Evolutionary conservation across 1,284 basidiomycete species (phyloP).

Genomic region (Entoloma clypeatum): DNA sequence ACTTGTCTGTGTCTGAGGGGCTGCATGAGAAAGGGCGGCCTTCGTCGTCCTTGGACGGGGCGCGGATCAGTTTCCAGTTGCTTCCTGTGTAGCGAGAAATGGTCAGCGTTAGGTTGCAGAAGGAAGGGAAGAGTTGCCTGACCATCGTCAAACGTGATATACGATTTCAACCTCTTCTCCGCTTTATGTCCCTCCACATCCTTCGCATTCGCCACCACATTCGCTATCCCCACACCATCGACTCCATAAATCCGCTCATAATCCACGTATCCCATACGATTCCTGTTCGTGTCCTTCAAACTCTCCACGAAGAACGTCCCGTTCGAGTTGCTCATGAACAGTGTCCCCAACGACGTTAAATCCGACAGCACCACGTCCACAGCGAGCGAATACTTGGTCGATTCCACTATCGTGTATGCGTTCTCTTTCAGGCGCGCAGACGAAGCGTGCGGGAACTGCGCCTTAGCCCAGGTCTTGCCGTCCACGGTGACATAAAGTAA

Average conservation of each 20-base stretch:
- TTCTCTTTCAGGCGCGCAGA: slow-evolving; percentile 80
- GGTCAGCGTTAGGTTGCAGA: no score
- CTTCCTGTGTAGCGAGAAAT: no score
- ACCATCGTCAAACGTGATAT: slow-evolving; percentile 91
- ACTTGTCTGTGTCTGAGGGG: slow-evolving; percentile 50
- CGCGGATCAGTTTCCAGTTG: slow-evolving; percentile 68
- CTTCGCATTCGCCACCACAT: slow-evolving; percentile 79
- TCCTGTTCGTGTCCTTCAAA: slow-evolving; percentile 88
- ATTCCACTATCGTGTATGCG: slow-evolving; percentile 95
- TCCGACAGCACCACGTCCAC: slow-evolving; percentile 89
- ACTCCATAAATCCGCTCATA: slow-evolving; percentile 90
- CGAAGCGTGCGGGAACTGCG: slow-evolving; percentile 82
- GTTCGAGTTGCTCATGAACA: slow-evolving; percentile 93
- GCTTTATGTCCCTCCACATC: slow-evolving; percentile 69
- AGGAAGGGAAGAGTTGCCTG: background rate
- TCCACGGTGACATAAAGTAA: slow-evolving; percentile 82
- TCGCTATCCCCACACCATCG: slow-evolving; percentile 92
- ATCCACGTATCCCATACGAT: slow-evolving; percentile 86
- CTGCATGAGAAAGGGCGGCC: slow-evolving; percentile 66
- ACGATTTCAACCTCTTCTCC: slow-evolving; percentile 66
- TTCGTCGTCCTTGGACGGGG: slow-evolving; percentile 61
- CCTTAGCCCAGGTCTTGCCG: slow-evolving; percentile 77
- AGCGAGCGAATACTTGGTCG: slow-evolving; percentile 86
- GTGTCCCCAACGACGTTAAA: slow-evolving; percentile 72
- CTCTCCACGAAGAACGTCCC: slow-evolving; percentile 95